Base-by-base conservation (phyloP, 768 basidiomycete species). In the Phallus indusiatus region DNA sequence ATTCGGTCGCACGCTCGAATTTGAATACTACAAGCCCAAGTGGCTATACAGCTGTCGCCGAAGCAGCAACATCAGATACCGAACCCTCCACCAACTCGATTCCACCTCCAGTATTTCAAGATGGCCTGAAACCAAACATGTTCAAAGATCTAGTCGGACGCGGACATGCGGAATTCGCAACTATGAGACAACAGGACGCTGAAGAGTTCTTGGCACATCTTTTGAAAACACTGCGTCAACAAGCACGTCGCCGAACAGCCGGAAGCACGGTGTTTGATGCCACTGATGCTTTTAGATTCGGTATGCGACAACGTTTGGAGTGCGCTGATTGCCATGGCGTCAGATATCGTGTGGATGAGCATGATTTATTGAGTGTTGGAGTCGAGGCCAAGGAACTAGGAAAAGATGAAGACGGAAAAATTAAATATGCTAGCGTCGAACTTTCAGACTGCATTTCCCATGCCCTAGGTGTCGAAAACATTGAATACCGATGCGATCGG, bases 101-200 rank as follows among this genome's bases (percentile, higher is more conserved):
- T 64, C 59, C 79, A 64, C 59, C 67, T 8, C 80, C 82, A 0
- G 76, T 81, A 4, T 94, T 90, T 74, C 95, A 98, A 67, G 82
- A 80, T 21, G 96, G 96, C 0, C 70, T 99, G 47, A 80, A 81
- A 47, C 96, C 95, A 0, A 76, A 76, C 1, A 82, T 82, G 62
- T 92, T 98, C 76, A 98, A 97, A 71, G 74, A 84, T 5, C 80
- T 98, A 10, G 82, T 98, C 36, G 95, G 95, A 1, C 90, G 88
- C 64, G 93, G 91, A 1, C 96, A 98, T 66, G 81, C 81, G 34
- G 96, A 97, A 72, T 98, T 98, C 66, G 77, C 88, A 35, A 98
- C 94, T 51, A 98, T 97, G 94, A 80, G 82, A 55, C 95, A 99
- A 71, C 96, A 98, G 68, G 96, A 99, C 66, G 84, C 94, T 5